Evolutionary conservation across 2,329 filamentous ascomycete genomes (phyloP).

Genomic region (Myriosclerotinia scirpicola): DNA sequence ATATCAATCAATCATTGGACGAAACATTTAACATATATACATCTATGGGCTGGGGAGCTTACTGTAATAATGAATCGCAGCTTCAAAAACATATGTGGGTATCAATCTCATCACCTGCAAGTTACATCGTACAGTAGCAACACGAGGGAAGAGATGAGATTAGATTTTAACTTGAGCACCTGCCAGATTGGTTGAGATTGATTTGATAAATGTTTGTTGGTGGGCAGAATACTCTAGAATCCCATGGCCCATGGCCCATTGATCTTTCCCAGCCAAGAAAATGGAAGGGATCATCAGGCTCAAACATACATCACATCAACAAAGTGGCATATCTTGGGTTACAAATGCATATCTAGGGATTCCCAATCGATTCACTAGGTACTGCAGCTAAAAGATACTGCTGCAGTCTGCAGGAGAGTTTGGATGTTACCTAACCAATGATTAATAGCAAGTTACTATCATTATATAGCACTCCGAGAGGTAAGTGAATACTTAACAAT

Average conservation of each 20-base stretch:
- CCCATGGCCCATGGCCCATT: neutral
- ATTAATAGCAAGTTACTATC: too few species aligned
- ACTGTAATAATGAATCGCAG: too few species aligned
- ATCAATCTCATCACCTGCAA: constrained; percentile 11
- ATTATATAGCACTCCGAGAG: too few species aligned
- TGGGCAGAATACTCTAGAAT: neutral
- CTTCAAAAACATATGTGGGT: neutral
- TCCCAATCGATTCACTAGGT: neutral
- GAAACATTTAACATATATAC: neutral
- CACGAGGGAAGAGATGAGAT: neutral
- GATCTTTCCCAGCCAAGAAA: neutral
- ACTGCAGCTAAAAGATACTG: constrained; percentile 1
- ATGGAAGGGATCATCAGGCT: constrained; percentile 10
- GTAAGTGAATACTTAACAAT: neutral
- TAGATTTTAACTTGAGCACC: neutral
- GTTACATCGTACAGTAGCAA: neutral
- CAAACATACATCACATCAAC: too few species aligned
- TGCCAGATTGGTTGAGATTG: constrained; percentile 4
- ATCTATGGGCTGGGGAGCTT: too few species aligned
- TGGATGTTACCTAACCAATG: too few species aligned
- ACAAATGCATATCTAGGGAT: neutral
- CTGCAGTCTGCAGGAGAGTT: neutral
- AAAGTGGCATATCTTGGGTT: neutral
- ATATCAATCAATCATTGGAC: neutral
- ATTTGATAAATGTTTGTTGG: neutral